Conservation (phyloP, 331 rosid species). For the Quercus lobata region DNA sequence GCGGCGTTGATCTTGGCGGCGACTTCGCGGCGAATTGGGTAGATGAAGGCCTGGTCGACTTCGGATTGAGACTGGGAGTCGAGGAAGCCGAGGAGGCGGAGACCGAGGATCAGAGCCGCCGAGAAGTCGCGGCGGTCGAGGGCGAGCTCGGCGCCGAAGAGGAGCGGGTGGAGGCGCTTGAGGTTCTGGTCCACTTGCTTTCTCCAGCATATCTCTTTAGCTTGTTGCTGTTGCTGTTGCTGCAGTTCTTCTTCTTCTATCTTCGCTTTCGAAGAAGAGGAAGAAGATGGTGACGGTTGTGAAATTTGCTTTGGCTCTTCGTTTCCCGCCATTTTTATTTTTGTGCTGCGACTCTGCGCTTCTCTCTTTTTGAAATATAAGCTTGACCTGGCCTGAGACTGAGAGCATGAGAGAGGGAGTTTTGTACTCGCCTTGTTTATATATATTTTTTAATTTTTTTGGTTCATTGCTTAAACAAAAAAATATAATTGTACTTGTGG, state of each 20-base stretch:
- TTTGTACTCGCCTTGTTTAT: too few species aligned
- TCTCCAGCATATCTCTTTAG: constrained; percentile 46
- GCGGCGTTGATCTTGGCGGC: constrained; percentile 41
- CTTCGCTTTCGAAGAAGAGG: neutral
- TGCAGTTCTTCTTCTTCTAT: neutral
- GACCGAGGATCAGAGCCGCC: constrained; percentile 59
- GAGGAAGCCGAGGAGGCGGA: constrained; percentile 84
- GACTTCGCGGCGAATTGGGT: constrained; percentile 60
- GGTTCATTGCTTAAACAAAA: too few species aligned
- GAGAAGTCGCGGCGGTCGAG: constrained; percentile 49
- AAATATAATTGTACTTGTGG: too few species aligned
- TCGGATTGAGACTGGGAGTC: constrained; percentile 51
- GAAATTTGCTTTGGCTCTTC: constrained; percentile 20
- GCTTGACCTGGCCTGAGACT: neutral
- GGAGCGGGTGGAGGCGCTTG: constrained; percentile 74
- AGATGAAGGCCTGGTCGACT: constrained; percentile 56
- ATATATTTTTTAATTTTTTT: too few species aligned
- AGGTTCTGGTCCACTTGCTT: constrained; percentile 60
- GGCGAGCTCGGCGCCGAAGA: constrained; percentile 69
- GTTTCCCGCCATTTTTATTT: constrained; percentile 61
- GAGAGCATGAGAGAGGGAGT: too few species aligned
- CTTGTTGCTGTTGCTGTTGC: neutral
- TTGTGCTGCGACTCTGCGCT: neutral
- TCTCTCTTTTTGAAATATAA: neutral
- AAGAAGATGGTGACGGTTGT: neutral